Base-by-base conservation (phyloP, 2,329 filamentous ascomycete species). In the Teratosphaeria nubilosa region DNA sequence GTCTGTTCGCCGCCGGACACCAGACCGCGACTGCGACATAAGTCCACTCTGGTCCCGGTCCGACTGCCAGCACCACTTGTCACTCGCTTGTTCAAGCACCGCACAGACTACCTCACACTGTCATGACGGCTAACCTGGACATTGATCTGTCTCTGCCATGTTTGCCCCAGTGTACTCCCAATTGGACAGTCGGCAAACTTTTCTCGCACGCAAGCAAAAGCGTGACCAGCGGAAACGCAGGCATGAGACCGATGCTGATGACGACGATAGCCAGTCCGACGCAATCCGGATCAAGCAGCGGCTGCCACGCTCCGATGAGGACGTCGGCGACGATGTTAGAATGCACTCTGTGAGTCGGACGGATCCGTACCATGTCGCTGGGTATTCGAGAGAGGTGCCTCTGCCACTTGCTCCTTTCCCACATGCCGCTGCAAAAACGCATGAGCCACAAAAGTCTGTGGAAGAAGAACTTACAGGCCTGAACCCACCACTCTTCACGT, bases 381-480 rank as follows among this genome's bases (percentile, higher is more conserved):
- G 75, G 55, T 69, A 73, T 59, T 64, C 70, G 56, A 67, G 74
- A 58, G 66, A 73, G n/a, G 63, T 71, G 50, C 64, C 69, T 25
- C 59, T 77, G 14, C 76, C 77, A 54, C 66, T 51, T 60, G 65
- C 27, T 75, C 76, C 37, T 2, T 79, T 79, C 60, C 77, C 77
- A 37, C 77, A 79, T 63, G 71, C 71, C 31, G 64, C 75, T 37
- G 50, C 22, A 48, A 60, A 57, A 64, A 63, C 48, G n/a, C 41
- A 48, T 48, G 41, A 48, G n/a, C 16, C 41, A n/a, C 41, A 48
- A 48, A 48, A 61, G 55, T 30, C 69, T 37, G 61, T 75, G 5
- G 72, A 76, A 56, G 66, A 74, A 56, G 72, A 75, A 59, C 68
- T 79, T 34, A 73, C 74, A 27, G 65, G 59, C 41, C 66, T 77